Conservation (phyloP, 2,329 filamentous ascomycete species). For the Ophiocordyceps robertsii region DNA sequence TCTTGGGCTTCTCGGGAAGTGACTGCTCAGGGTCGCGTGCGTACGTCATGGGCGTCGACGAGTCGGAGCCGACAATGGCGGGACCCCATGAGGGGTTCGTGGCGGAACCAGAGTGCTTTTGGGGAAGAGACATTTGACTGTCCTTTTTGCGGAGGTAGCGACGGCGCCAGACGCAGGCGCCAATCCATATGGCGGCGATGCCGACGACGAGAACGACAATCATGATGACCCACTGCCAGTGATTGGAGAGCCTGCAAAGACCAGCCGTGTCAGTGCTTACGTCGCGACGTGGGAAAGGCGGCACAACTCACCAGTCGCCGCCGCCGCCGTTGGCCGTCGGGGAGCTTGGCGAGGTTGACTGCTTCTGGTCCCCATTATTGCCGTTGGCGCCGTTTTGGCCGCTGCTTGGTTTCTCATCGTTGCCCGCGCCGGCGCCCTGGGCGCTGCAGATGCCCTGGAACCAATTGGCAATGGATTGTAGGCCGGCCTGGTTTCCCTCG, state of each 20-base stretch:
- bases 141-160: slow-evolving; percentile 61
- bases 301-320: slow-evolving; percentile 31
- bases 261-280: background rate
- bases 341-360: slow-evolving; percentile 1
- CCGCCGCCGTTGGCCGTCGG: slow-evolving; percentile 13
- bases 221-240: slow-evolving; percentile 75
- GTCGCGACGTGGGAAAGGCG: background rate
- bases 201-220: slow-evolving; percentile 59
- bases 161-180: slow-evolving; percentile 57
- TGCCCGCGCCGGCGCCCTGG: slow-evolving; percentile 18
- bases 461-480: slow-evolving; percentile 53
- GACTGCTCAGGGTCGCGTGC: slow-evolving; percentile 4
- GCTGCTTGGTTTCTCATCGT: slow-evolving; percentile 7
- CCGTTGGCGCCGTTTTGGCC: slow-evolving; percentile 6
- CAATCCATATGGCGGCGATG: slow-evolving; percentile 52
- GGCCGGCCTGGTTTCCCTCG: slow-evolving; percentile 27
- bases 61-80: slow-evolving; percentile 10
- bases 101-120: slow-evolving; percentile 25
- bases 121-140: slow-evolving; percentile 24
- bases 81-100: slow-evolving; percentile 22
- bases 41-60: slow-evolving; percentile 8
- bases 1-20: slow-evolving; percentile 7
- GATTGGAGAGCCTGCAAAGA: slow-evolving; percentile 44
- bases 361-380: slow-evolving; percentile 3
- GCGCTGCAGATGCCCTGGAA: slow-evolving; percentile 49